Evolutionary conservation across 331 rosid genomes (phyloP).

Genomic region (Malus hybrid): DNA sequence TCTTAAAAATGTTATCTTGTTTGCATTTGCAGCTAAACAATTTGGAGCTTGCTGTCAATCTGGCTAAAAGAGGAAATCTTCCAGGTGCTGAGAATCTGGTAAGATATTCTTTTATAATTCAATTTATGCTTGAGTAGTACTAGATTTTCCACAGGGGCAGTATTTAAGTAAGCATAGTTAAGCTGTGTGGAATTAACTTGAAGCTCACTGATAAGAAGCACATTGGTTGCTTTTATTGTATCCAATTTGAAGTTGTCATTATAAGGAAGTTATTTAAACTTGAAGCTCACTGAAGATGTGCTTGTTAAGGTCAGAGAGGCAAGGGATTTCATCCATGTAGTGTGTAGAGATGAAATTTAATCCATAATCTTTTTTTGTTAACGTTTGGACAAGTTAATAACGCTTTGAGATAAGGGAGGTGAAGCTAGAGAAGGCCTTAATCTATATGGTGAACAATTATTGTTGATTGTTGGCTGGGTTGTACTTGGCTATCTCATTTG

Average conservation of each 20-base stretch:
- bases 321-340: too few relatives aligned
- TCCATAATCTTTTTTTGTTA: neutral
- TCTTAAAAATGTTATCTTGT: slow-evolving; percentile 10
- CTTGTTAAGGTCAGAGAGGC: too few relatives aligned
- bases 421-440: neutral
- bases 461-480: neutral
- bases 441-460: neutral
- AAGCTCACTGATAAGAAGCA: neutral
- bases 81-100: slow-evolving; percentile 99
- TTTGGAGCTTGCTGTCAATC: slow-evolving; percentile 98
- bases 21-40: slow-evolving; percentile 63
- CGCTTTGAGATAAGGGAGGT: neutral
- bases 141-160: neutral
- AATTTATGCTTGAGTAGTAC: neutral
- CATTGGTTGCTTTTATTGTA: neutral
- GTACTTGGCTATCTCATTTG: neutral
- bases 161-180: neutral
- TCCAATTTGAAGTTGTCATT: slow-evolving; percentile 1
- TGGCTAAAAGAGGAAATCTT: slow-evolving; percentile 97
- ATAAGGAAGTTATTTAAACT: neutral
- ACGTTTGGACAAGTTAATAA: neutral
- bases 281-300: neutral
- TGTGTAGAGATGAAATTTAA: too few relatives aligned
- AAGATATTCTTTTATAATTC: slow-evolving; percentile 7
- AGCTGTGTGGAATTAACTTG: neutral